Evolutionary conservation across 1,284 basidiomycete genomes (phyloP), one percentile per base, ranked within the genome.

Genomic region (Vanrija pseudolonga): DNA sequence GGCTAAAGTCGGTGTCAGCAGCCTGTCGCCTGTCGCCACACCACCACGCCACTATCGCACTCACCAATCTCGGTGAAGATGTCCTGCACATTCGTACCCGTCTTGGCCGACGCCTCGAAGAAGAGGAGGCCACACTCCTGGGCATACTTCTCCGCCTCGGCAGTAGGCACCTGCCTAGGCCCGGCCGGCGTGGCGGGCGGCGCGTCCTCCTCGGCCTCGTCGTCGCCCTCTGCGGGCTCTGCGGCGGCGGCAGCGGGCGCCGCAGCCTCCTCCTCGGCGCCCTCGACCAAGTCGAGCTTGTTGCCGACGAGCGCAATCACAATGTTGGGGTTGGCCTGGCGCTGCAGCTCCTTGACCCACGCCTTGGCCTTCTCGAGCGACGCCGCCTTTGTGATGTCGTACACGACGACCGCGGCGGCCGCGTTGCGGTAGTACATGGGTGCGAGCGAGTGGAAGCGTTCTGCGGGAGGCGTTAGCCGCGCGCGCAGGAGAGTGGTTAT

Each of bases 401-500:
- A 98, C 65, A 98, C 85, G 59, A 98, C 83, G 50, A 98, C 85
- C 23, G 96, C 95, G 54, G 95, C 95, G 69, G 95, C 91, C 60
- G 94, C 92, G 69, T 94, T 95, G 73, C 96, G 87, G 82, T 98
- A 98, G 81, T 98, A 98, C 89, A 98, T 96, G 55, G 94, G 94
- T 1, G 81, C 80, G 56, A 78, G 73, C 17, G 67, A 73, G 63
- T 77, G 73, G 65, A 77, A 77, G 44, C 72, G 64, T 51, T 69
- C 72, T 32, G 32, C 9, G 32, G 8, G 32, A 3, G 24, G 45
- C 23, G 23, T n/a, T 41, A 38, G 37, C n/a, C n/a, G 12, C n/a
- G 37, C n/a, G 12, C 37, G n/a, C n/a, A n/a, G n/a, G 12, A 11
- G 20, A 12, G 12, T 26, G 9, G 14, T 46, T 22, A 17, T 23